Evolutionary conservation across 2,329 filamentous ascomycete genomes (phyloP).

Genomic region (Colletotrichum acutatum): DNA sequence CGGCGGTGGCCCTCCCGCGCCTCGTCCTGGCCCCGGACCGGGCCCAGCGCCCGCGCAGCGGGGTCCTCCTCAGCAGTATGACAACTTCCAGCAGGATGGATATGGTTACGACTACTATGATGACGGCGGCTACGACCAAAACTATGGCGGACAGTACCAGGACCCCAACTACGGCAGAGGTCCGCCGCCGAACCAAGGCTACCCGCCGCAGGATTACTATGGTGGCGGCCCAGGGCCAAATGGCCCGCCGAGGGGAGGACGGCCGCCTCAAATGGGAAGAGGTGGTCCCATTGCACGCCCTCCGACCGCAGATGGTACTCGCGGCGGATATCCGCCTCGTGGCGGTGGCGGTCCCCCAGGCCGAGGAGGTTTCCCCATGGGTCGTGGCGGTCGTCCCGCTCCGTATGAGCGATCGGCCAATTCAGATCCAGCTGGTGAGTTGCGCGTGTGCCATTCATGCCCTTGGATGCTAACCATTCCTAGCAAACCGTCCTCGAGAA

Average conservation of each 20-base stretch:
- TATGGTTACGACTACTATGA: constrained; percentile 59
- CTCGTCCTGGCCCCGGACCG: constrained; percentile 47
- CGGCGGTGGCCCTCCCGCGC: constrained; percentile 55
- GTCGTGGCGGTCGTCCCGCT: constrained; percentile 53
- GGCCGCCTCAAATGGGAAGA: constrained; percentile 56
- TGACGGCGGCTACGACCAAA: constrained; percentile 51
- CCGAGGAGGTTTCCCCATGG: constrained; percentile 46
- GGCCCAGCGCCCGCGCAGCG: constrained; percentile 36
- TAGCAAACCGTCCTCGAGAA: constrained; percentile 45
- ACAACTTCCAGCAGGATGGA: constrained; percentile 55
- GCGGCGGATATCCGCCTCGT: constrained; percentile 51
- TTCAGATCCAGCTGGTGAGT: constrained; percentile 56
- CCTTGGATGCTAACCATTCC: constrained; percentile 9
- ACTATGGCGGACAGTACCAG: constrained; percentile 54
- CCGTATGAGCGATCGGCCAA: constrained; percentile 50
- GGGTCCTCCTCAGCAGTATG: constrained; percentile 53
- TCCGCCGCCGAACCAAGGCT: constrained; percentile 47
- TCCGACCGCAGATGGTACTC: constrained; percentile 50
- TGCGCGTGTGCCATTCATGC: neutral
- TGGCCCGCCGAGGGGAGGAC: constrained; percentile 53
- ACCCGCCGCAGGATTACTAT: constrained; percentile 58
- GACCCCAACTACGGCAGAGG: constrained; percentile 58
- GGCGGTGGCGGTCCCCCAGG: constrained; percentile 39
- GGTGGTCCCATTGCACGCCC: constrained; percentile 57
- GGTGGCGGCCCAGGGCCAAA: constrained; percentile 49